These are phyloP conservation scores for Trichosporon coremiiforme DNA, from an alignment of 1,284 basidiomycete species.

Conservation along the genomic window DNA sequence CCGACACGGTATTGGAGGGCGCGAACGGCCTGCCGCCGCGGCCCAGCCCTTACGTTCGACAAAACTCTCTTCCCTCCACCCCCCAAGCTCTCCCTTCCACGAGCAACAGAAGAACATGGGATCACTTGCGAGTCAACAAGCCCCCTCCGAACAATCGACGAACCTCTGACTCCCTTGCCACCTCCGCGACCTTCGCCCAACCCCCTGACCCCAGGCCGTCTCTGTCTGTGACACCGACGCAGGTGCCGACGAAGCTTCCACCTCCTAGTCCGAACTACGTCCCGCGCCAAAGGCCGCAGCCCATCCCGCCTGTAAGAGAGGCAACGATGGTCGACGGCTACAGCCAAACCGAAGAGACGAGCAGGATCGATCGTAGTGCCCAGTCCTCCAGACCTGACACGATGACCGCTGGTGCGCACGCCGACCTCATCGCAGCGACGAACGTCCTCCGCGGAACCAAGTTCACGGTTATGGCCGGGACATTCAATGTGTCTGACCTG, in stretches of 20 bases:
- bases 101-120: background rate
- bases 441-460: background rate
- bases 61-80: background rate
- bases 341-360: background rate
- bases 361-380: background rate
- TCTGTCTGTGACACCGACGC: background rate
- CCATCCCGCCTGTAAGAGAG: background rate
- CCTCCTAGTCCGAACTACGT: slow-evolving; percentile 3
- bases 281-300: background rate
- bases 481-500: background rate
- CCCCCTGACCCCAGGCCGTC: background rate
- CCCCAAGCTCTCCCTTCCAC: background rate
- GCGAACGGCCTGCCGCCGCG: background rate
- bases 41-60: background rate
- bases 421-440: slow-evolving; percentile 1
- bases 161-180: background rate
- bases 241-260: background rate
- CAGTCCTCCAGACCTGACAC: background rate
- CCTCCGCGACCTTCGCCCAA: background rate
- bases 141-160: background rate
- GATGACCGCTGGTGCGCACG: background rate
- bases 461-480: background rate
- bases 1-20: background rate
- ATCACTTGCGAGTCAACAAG: background rate
- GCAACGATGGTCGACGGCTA: background rate